Conservation (phyloP, 2,329 filamentous ascomycete genomes). For the Thelonectria olida region DNA sequence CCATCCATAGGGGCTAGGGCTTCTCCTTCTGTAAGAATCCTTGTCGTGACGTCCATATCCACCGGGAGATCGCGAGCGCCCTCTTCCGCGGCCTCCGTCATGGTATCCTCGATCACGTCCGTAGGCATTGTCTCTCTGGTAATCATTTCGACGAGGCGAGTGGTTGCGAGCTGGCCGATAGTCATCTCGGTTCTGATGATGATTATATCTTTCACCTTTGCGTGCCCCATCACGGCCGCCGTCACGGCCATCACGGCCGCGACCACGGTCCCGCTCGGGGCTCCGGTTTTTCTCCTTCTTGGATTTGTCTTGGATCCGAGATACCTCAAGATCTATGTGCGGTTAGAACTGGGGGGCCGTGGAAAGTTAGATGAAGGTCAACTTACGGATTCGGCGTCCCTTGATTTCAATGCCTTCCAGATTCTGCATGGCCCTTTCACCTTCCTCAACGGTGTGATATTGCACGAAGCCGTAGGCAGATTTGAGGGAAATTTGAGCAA, state of each 20-base stretch:
- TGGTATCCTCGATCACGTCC: constrained; percentile 56
- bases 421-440: constrained; percentile 75
- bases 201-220: constrained; percentile 58
- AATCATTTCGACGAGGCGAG: constrained; percentile 65
- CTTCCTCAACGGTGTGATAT: constrained; percentile 81
- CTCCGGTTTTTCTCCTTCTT: constrained; percentile 68
- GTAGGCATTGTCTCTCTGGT: constrained; percentile 70
- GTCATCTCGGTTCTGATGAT: constrained; percentile 65
- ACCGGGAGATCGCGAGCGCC: constrained; percentile 74
- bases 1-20: constrained; percentile 70
- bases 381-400: constrained; percentile 93
- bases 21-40: constrained; percentile 72
- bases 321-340: constrained; percentile 82
- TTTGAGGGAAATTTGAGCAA: constrained; percentile 96
- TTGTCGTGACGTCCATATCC: constrained; percentile 53
- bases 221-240: constrained; percentile 54
- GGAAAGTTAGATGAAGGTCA: background rate
- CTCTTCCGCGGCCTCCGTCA: constrained; percentile 57
- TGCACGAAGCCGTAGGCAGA: constrained; percentile 98
- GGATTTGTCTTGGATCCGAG: constrained; percentile 81
- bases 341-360: constrained; percentile 7
- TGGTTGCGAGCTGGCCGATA: constrained; percentile 70
- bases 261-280: constrained; percentile 66
- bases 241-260: constrained; percentile 53
- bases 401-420: constrained; percentile 85